These are phyloP conservation scores for Discostella pseudostelligera DNA, from an alignment of 108 stramenopile genomes.

Conservation along the genomic window DNA sequence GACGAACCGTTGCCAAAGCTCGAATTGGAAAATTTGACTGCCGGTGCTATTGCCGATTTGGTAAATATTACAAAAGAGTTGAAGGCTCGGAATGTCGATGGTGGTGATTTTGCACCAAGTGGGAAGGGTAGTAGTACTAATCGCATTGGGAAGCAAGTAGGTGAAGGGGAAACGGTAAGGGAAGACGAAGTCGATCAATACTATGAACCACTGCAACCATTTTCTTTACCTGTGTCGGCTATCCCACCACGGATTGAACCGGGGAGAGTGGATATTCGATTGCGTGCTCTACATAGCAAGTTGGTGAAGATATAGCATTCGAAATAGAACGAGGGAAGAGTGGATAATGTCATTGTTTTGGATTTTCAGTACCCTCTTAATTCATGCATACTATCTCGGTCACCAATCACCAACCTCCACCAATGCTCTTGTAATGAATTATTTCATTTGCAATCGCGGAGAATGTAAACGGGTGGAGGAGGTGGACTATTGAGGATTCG, in stretches of 20 bases:
- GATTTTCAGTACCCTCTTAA: no score
- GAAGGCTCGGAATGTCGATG: slow-evolving; percentile 35
- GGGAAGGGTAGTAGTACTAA: slow-evolving; percentile 2
- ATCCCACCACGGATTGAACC: slow-evolving; percentile 48
- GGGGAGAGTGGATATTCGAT: slow-evolving; percentile 50
- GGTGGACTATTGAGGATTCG: no score
- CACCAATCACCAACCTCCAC: no score
- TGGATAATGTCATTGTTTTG: no score
- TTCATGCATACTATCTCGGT: no score
- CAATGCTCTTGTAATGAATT: no score
- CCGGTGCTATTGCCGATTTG: slow-evolving; percentile 48
- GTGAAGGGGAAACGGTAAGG: no score
- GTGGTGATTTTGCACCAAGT: slow-evolving; percentile 46
- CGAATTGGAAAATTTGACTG: slow-evolving; percentile 46
- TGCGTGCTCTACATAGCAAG: slow-evolving; percentile 44
- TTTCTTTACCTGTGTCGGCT: slow-evolving; percentile 32
- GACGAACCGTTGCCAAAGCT: slow-evolving; percentile 8
- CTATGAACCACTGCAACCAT: slow-evolving; percentile 45
- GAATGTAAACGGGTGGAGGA: no score
- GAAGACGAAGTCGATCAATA: slow-evolving; percentile 35
- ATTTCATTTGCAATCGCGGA: no score
- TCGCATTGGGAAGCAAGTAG: background rate
- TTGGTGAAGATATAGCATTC: slow-evolving; percentile 25
- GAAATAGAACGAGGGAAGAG: background rate
- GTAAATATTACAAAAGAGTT: slow-evolving; percentile 42